Evolutionary conservation across 768 basidiomycete genomes (phyloP).

Genomic region (Mrakia frigida): DNA sequence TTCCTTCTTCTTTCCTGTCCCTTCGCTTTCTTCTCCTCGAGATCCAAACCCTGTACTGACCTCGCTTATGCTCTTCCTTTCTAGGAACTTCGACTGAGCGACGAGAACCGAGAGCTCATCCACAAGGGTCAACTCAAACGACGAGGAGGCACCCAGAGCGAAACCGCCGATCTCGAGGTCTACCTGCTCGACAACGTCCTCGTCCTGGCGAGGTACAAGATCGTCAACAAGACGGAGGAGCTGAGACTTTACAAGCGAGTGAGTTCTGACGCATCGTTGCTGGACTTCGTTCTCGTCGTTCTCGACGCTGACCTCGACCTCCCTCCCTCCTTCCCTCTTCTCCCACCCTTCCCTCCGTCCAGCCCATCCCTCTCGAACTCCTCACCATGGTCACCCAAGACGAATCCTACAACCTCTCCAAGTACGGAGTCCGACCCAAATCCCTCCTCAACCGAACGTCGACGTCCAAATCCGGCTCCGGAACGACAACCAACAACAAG

Average conservation of each 20-base stretch:
- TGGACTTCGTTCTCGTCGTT: not conserved
- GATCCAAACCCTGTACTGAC: not conserved
- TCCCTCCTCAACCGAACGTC: conserved; percentile 40
- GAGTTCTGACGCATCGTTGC: conserved; percentile 40
- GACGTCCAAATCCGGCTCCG: conserved; percentile 32
- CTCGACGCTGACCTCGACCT: no score
- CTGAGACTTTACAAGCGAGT: conserved; percentile 90
- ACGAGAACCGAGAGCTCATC: conserved; percentile 84
- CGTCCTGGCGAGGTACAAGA: conserved; percentile 86
- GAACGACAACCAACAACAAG: conserved; percentile 26
- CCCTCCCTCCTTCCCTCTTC: no score
- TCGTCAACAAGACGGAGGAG: conserved; percentile 68
- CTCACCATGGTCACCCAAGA: conserved; percentile 74
- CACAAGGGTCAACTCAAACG: conserved; percentile 87
- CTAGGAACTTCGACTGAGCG: conserved; percentile 76
- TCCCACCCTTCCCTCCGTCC: not conserved
- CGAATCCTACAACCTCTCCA: conserved; percentile 52
- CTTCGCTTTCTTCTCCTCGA: not conserved
- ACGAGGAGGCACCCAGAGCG: conserved; percentile 62
- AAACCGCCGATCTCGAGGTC: conserved; percentile 83
- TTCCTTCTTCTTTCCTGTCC: no score
- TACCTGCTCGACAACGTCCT: conserved; percentile 97
- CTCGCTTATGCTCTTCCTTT: not conserved
- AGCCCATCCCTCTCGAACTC: conserved; percentile 96
- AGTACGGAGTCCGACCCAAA: conserved; percentile 39